Evolutionary conservation across 2,329 filamentous ascomycete genomes (phyloP), one percentile per base, ranked within the genome.

Genomic region (Teratosphaeria epicoccoides): DNA sequence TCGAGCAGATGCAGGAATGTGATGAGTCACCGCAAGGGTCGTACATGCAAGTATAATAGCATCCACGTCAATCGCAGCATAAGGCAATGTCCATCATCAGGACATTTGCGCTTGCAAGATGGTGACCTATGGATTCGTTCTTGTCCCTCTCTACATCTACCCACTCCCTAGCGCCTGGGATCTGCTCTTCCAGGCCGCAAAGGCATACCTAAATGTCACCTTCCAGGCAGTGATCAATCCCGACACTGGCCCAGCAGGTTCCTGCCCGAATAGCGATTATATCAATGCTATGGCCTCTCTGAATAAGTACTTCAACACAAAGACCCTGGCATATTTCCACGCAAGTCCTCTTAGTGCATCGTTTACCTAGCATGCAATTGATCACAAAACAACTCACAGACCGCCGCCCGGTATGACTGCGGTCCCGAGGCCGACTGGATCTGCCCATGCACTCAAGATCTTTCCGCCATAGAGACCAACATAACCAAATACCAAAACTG

Each of bases 161-260:
- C 62, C 63, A 4, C 53, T 22, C 11, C 63, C n/a, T 51, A 43
- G 48, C 25, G 43, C 37, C 23, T 66, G 62, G 62, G 51, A 60
- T 23, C 59, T 57, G 6, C 55, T 63, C 33, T 59, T 59, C 53
- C 50, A 50, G 17, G 59, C 58, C 17, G 51, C 64, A 25, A 49
- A 47, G 20, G 25, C 52, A n/a, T 49, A 63, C 44, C 63, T 62
- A 24, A 50, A 56, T 28, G 57, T 62, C 20, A 58, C 57, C 14
- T 66, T 66, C 57, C 57, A 60, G 37, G 56, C 60, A 24, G 57
- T 66, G 51, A 56, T 66, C 51, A 66, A 66, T 46, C 61, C 61
- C 2, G 46, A 57, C 53, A 57, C 46, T 17, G 63, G 64, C 3
- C 64, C 64, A 9, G 60, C 56, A 17, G 47, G n/a, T 50, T 28